A percentile compares a stretch with the other conserved stretches of the same genome.
Evolutionary conservation across 768 basidiomycete genomes (phyloP).

Genomic region (Mycena capillaripes): DNA sequence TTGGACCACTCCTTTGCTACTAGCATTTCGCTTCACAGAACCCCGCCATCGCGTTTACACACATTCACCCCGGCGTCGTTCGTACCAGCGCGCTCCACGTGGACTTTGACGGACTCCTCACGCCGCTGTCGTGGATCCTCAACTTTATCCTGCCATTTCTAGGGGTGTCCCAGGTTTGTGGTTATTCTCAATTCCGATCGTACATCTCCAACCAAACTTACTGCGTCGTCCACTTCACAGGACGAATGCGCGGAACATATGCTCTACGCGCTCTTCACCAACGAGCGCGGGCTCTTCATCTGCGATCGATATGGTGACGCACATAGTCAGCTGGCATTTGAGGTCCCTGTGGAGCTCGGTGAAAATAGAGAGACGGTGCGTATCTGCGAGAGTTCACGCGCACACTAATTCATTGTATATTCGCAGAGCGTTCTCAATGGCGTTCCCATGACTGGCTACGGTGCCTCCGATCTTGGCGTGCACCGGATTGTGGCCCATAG

Average conservation of each 20-base stretch:
- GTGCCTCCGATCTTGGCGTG: slow-evolving; percentile 30
- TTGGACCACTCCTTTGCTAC: not conserved
- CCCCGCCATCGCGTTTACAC: slow-evolving; percentile 41
- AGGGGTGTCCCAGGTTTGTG: slow-evolving; percentile 25
- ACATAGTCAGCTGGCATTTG: slow-evolving; percentile 20
- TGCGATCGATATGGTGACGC: slow-evolving; percentile 15
- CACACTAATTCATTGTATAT: not conserved
- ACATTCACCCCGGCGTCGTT: slow-evolving; percentile 43
- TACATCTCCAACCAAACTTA: no score
- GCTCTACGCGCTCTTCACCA: slow-evolving; percentile 36
- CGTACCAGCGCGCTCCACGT: slow-evolving; percentile 20
- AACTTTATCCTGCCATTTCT: slow-evolving; percentile 15
- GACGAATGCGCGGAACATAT: slow-evolving; percentile 35
- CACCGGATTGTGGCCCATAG: slow-evolving; percentile 19
- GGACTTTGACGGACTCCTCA: slow-evolving; percentile 31
- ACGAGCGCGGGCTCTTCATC: slow-evolving; percentile 24
- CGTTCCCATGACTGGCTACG: slow-evolving; percentile 21
- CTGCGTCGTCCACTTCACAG: not conserved
- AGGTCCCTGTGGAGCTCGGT: slow-evolving; percentile 14
- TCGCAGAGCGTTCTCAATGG: slow-evolving; percentile 31
- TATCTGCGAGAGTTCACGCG: not conserved
- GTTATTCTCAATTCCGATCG: not conserved
- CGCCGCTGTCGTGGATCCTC: slow-evolving; percentile 28
- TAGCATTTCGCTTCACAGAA: slow-evolving; percentile 41
- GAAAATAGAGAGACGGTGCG: slow-evolving; percentile 21